Evolutionary conservation across 2,329 filamentous ascomycete species (phyloP), one percentile per base, ranked within the genome.

Genomic region (Sporothrix humicola): DNA sequence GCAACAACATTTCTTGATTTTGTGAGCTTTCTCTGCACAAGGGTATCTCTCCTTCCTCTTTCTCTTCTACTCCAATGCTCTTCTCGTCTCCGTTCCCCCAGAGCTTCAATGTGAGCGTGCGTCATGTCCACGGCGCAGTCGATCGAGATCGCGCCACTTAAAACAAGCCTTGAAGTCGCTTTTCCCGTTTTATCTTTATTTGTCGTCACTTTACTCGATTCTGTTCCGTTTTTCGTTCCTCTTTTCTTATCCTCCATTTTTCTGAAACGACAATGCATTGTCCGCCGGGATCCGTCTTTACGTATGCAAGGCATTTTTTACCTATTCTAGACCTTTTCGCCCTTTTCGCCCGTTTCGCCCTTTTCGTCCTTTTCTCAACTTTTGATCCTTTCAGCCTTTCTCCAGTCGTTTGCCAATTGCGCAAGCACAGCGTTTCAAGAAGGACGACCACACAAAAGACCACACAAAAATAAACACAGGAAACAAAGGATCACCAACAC

Each of bases 241-340:
- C 31, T 37, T 37, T 37, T 37, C 31, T 37, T 37, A 37, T 37
- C 37, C 63, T 50, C 63, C 44, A 31, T 9, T 52, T 4, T 52
- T 66, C 63, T 68, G 63, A 68, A 68, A 68, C 63, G 46, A 66
- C 10, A 23, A 10, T 26, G 65, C 65, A 68, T 68, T 31, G 63
- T 50, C 46, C 44, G 13, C 44, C 63, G 44, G 31, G 63, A 37
- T 37, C 44, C 63, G 63, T 31, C 20, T 37, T 66, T 48, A 66
- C 42, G 61, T 66, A 66, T 15, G 61, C 59, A 20, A 46, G 59
- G 59, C 59, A 13, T 26, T 17, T 44, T 63, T 17, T 5, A 37
- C 31, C 31, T 37, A 5, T 37, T 61, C 13, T 52, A n/a, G 2
- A 61, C 23, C 44, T 20, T 23, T 54, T 20, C 52, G 12, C 31